Evolutionary conservation across 345 rosid species (phyloP), one percentile per base, ranked within the genome.

Genomic region (Populus simonii): DNA sequence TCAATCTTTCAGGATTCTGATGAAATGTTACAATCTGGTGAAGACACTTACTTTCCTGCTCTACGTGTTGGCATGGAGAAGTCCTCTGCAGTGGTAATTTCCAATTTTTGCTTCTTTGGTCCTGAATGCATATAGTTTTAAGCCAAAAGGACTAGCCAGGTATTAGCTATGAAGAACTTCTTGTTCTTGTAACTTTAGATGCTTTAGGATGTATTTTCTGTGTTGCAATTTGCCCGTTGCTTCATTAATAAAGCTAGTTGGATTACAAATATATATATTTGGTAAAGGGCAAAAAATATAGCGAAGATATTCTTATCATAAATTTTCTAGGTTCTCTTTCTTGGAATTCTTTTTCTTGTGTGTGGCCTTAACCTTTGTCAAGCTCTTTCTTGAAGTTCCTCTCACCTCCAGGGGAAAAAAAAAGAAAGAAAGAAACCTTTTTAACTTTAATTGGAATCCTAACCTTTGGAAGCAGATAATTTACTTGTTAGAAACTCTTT

Each of bases 1-100:
- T 62, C 70, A 16, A 74, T 80, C 47, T 83, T 83, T 78, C 88
- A 96, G 95, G 95, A 89, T 86, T 76, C 84, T 73, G 84, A 82
- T 71, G 91, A 89, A 84, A 81, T 63, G 39, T 63, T 86, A 55
- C 93, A 92, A 74, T 92, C 91, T 88, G 99, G 99, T 51, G 99
- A 94, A 72, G 89, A 89, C 74, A 96, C 95, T 3, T 89, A 83
- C 79, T 96, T 90, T 85, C 95, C 98, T 74, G 95, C 99, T n/a
- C 67, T 96, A 67, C 74, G 62, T 71, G 88, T 92, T 81, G 94
- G 97, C 71, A 49, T 74, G 76, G 88, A 88, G 85, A 89, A 89
- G 80, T 73, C 87, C 39, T 89, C 93, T 78, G 80, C 94, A 63
- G 97, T 96, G 81, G 97, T 96, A 86, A 92, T 90, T 80, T 65